Conservation (phyloP, 2,329 filamentous ascomycete genomes). For the Metarhizium sp. region DNA sequence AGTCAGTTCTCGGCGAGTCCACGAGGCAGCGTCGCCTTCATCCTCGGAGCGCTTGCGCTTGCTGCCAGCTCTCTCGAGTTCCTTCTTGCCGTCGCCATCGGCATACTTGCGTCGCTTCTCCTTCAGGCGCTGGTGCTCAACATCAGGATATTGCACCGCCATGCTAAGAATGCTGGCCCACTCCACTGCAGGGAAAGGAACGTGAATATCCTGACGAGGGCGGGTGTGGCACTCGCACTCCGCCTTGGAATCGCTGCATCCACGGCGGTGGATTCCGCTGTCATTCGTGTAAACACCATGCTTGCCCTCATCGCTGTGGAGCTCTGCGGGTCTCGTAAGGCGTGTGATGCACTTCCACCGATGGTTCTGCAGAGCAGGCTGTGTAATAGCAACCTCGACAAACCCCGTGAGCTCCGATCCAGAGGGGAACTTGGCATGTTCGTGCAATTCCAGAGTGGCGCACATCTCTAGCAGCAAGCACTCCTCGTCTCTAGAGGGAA, state of each 20-base stretch:
- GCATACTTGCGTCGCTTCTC: slow-evolving; percentile 25
- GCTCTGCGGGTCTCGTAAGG: slow-evolving; percentile 46
- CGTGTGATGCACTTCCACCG: slow-evolving; percentile 52
- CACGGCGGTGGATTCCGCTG: slow-evolving; percentile 42
- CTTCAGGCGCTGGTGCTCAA: slow-evolving; percentile 28
- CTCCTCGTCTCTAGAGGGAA: slow-evolving; percentile 37
- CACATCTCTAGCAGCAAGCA: slow-evolving; percentile 55
- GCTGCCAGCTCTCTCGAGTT: slow-evolving; percentile 23
- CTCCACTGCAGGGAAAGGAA: slow-evolving; percentile 48
- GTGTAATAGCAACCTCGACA: slow-evolving; percentile 49
- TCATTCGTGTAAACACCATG: slow-evolving; percentile 39
- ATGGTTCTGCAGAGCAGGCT: slow-evolving; percentile 43
- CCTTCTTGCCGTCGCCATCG: slow-evolving; percentile 26
- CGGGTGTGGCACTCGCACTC: slow-evolving; percentile 42
- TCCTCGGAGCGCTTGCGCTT: slow-evolving; percentile 32
- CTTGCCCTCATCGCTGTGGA: slow-evolving; percentile 35
- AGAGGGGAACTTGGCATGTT: slow-evolving; percentile 45
- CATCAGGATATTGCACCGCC: slow-evolving; percentile 42
- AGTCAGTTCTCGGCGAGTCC: slow-evolving; percentile 30
- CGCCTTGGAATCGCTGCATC: slow-evolving; percentile 37
- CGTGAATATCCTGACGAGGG: slow-evolving; percentile 39
- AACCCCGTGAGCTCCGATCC: slow-evolving; percentile 52
- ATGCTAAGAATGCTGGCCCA: slow-evolving; percentile 51
- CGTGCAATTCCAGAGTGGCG: slow-evolving; percentile 48
- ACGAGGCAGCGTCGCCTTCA: slow-evolving; percentile 29